Evolutionary conservation across 2,329 filamentous ascomycete genomes (phyloP).

Genomic region (Harringtonia lauricola): DNA sequence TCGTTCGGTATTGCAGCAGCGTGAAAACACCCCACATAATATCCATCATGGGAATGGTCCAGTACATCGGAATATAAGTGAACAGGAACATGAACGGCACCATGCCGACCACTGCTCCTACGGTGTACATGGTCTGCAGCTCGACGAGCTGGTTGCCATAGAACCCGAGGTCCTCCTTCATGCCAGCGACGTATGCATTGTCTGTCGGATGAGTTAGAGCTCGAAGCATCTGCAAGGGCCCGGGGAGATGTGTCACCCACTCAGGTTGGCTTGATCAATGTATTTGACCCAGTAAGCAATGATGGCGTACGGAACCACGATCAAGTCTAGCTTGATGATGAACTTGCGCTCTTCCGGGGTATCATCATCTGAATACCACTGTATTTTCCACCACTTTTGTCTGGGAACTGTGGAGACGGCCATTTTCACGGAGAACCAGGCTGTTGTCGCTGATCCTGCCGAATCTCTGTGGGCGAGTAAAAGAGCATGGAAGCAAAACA

Average conservation of each 20-base stretch:
- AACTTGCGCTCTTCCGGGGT: constrained; percentile 36
- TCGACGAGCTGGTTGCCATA: constrained; percentile 32
- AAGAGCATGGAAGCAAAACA: too few species aligned
- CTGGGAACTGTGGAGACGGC: too few species aligned
- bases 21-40: constrained; percentile 10
- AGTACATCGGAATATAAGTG: constrained; percentile 24
- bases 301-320: constrained; percentile 45
- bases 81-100: constrained; percentile 20
- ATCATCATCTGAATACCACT: constrained; percentile 39
- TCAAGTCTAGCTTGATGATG: constrained; percentile 42
- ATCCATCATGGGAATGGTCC: constrained; percentile 19
- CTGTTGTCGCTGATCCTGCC: too few species aligned
- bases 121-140: constrained; percentile 32
- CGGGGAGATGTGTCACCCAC: constrained; percentile 20
- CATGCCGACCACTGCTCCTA: constrained; percentile 24
- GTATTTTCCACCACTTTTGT: constrained; percentile 24
- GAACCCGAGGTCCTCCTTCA: constrained; percentile 33
- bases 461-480: too few species aligned
- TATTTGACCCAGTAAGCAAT: constrained; percentile 46
- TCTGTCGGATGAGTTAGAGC: background rate
- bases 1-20: constrained; percentile 36
- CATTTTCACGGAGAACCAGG: too few species aligned
- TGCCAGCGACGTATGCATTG: constrained; percentile 37
- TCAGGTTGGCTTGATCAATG: constrained; percentile 26
- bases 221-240: background rate